These are phyloP conservation scores for Salix suchowensis DNA, from an alignment of 345 rosid genomes.

Conservation along the genomic window DNA sequence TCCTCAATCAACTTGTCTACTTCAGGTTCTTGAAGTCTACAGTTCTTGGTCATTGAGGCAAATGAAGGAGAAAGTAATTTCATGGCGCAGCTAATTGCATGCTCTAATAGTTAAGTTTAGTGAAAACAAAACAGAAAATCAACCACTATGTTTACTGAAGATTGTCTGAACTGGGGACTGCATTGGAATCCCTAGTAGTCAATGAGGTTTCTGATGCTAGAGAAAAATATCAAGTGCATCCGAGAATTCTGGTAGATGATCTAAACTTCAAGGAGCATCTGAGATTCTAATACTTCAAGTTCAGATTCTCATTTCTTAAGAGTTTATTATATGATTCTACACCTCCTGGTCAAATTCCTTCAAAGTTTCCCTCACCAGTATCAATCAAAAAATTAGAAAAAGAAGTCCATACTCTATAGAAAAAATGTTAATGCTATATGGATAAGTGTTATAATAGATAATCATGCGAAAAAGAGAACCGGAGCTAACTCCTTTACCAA, in stretches of 20 bases:
- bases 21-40: neutral
- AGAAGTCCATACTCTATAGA: neutral
- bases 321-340: neutral
- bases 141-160: neutral
- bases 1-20: neutral
- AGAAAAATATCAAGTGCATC: neutral
- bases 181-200: neutral
- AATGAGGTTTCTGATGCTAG: neutral
- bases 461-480: neutral
- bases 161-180: neutral
- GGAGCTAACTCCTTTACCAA: slow-evolving; percentile 47
- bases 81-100: neutral
- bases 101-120: neutral
- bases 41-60: neutral
- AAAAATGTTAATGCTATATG: neutral
- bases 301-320: neutral
- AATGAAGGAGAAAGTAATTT: neutral
- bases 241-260: neutral
- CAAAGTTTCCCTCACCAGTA: neutral
- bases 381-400: neutral
- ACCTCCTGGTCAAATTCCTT: neutral
- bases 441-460: neutral
- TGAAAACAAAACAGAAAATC: neutral
- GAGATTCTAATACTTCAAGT: neutral
- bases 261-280: neutral